Conservation (phyloP, 1,284 basidiomycete species). For the Marasmius tenuissimus region DNA sequence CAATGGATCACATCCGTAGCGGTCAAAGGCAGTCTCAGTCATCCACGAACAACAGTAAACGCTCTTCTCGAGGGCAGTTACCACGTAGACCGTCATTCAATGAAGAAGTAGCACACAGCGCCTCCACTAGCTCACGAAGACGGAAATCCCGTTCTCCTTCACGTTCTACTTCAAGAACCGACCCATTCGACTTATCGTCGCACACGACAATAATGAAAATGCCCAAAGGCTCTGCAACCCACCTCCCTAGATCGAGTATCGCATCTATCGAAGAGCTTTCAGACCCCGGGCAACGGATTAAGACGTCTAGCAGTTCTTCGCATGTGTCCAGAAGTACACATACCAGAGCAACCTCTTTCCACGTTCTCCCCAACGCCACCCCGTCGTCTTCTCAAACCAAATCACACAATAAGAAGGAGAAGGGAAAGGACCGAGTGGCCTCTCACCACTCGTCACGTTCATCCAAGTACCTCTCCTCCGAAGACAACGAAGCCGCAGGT, state of each 20-base stretch:
- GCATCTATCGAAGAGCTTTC: constrained; percentile 3
- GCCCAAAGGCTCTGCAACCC: not conserved
- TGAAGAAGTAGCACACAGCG: not conserved
- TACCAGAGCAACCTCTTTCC: not conserved
- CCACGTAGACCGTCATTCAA: not conserved
- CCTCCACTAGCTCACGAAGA: not conserved
- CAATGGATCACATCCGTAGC: too few species aligned
- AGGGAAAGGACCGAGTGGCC: constrained; percentile 17
- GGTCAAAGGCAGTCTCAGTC: too few species aligned
- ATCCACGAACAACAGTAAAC: too few species aligned
- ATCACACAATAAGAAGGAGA: constrained; percentile 13
- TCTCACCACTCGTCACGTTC: not conserved
- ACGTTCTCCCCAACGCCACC: not conserved
- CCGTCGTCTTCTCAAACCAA: not conserved
- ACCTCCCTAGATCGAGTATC: not conserved
- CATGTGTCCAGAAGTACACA: not conserved
- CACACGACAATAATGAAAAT: not conserved
- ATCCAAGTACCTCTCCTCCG: constrained; percentile 9
- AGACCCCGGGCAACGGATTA: constrained; percentile 1
- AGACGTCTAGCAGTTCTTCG: not conserved
- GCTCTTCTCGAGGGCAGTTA: not conserved
- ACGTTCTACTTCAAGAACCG: not conserved
- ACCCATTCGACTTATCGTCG: not conserved
- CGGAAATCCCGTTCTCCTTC: not conserved
- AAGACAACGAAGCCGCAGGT: not conserved